phyloP scores from a whole-genome alignment of 495 filamentous ascomycete genomes.

The Talaromyces thailandensis region DNA sequence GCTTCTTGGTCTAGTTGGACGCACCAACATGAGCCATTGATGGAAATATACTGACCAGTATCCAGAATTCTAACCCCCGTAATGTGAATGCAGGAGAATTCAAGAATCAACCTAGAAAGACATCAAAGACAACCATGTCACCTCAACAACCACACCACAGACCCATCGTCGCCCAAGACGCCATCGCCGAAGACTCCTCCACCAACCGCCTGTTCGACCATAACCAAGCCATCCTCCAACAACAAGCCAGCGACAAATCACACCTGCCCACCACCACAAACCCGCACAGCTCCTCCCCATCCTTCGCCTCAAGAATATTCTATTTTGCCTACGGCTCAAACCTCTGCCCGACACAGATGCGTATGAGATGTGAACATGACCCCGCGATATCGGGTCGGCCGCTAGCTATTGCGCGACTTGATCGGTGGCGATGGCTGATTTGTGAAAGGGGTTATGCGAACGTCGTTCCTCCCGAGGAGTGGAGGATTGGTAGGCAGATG shows the following conservation, averaged over 20 bases:
- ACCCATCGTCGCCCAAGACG: conserved; percentile 3
- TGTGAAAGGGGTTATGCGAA: conserved; percentile 63
- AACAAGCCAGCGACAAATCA: neutral
- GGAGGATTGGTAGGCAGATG: conserved; percentile 19
- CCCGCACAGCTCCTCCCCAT: neutral
- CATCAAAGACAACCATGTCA: neutral
- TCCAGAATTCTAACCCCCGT: neutral
- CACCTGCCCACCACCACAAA: neutral
- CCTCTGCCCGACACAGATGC: conserved; percentile 60
- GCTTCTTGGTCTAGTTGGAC: too few relatives aligned
- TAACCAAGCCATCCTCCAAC: conserved; percentile 5
- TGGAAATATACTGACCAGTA: neutral
- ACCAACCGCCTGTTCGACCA: conserved; percentile 2
- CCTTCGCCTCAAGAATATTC: conserved; percentile 13
- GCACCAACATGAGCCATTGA: too few relatives aligned
- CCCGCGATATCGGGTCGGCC: conserved; percentile 40
- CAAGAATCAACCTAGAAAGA: too few relatives aligned
- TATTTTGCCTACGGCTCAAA: conserved; percentile 75
- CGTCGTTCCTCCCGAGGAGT: conserved; percentile 33
- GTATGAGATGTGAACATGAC: conserved; percentile 46
- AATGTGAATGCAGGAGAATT: neutral
- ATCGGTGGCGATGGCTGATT: conserved; percentile 56
- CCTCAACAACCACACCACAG: neutral
- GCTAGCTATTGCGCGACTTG: conserved; percentile 35
- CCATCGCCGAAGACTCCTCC: conserved; percentile 5